Evolutionary conservation across 257 asterid genomes (phyloP).

Genomic region (Solanum tarapatanum): DNA sequence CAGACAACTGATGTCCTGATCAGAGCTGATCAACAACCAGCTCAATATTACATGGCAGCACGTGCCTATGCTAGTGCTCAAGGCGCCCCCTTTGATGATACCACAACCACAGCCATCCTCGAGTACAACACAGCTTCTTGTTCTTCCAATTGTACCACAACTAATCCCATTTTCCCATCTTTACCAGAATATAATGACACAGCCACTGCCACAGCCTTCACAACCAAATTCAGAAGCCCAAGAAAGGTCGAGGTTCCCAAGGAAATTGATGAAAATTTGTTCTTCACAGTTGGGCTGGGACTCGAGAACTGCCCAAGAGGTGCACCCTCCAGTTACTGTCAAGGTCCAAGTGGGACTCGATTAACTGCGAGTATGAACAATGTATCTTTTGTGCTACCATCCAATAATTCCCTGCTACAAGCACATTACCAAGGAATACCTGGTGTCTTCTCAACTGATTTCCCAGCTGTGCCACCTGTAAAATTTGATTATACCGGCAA

Average conservation of each 20-base stretch:
- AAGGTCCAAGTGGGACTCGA: conserved; percentile 86
- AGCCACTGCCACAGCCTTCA: conserved; percentile 61
- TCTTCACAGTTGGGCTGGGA: conserved; percentile 75
- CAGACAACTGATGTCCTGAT: conserved; percentile 88
- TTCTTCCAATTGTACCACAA: conserved; percentile 23
- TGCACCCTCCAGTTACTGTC: conserved; percentile 37
- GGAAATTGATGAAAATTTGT: conserved; percentile 55
- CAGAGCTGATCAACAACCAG: conserved; percentile 57
- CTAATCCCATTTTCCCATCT: conserved; percentile 32
- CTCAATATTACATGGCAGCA: conserved; percentile 65
- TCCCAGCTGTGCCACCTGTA: conserved; percentile 56
- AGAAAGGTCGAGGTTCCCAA: conserved; percentile 44
- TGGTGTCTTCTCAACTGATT: conserved; percentile 75
- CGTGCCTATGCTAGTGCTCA: conserved; percentile 86
- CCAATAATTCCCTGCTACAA: conserved; percentile 59
- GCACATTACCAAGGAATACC: conserved; percentile 63
- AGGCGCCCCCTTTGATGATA: conserved; percentile 72
- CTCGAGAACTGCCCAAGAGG: conserved; percentile 53
- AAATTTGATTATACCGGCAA: conserved; percentile 77
- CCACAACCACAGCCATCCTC: conserved; percentile 88
- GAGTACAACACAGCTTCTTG: conserved; percentile 48
- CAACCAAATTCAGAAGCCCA: conserved; percentile 61
- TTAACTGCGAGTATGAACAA: conserved; percentile 90
- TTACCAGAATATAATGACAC: conserved; percentile 83
- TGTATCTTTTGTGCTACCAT: conserved; percentile 70